Conservation (phyloP, 2,329 filamentous ascomycete genomes). For the Stemphylium vesicarium region DNA sequence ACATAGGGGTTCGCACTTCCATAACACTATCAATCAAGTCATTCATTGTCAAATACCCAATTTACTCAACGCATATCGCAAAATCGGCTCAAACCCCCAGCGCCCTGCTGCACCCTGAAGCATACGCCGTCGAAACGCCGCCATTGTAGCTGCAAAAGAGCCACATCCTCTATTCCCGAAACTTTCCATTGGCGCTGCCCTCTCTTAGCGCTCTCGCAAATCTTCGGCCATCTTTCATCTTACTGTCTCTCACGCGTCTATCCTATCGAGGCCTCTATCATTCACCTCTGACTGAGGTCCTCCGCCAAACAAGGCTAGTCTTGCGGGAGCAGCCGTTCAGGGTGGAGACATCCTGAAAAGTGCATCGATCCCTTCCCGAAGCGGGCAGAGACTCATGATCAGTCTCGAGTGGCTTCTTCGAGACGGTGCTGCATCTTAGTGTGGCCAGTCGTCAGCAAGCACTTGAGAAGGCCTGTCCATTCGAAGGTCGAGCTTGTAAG, state of each 20-base stretch:
- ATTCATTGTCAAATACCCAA: too few species aligned
- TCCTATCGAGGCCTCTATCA: neutral
- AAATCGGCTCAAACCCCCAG: too few species aligned
- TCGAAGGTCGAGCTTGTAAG: neutral
- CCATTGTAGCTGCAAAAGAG: too few species aligned
- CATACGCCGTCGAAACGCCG: too few species aligned
- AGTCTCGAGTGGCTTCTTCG: neutral
- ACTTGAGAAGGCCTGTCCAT: neutral
- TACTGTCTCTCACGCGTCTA: neutral
- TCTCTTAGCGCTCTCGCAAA: too few species aligned
- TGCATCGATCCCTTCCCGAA: constrained; percentile 20
- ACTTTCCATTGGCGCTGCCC: too few species aligned
- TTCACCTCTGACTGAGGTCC: neutral
- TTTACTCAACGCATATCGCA: too few species aligned
- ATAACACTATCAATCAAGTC: too few species aligned
- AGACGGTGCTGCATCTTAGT: neutral
- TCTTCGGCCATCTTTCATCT: neutral
- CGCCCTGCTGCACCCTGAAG: too few species aligned
- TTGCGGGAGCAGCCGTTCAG: constrained; percentile 30
- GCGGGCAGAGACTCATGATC: neutral
- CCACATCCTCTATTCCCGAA: neutral
- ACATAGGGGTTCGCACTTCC: neutral
- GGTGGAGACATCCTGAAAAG: constrained; percentile 9
- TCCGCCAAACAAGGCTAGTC: constrained; percentile 20
- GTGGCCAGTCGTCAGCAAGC: neutral